Base-by-base conservation (phyloP, 371 early-diverging fungal genomes). In the Lichtheimia ramosa region DNA sequence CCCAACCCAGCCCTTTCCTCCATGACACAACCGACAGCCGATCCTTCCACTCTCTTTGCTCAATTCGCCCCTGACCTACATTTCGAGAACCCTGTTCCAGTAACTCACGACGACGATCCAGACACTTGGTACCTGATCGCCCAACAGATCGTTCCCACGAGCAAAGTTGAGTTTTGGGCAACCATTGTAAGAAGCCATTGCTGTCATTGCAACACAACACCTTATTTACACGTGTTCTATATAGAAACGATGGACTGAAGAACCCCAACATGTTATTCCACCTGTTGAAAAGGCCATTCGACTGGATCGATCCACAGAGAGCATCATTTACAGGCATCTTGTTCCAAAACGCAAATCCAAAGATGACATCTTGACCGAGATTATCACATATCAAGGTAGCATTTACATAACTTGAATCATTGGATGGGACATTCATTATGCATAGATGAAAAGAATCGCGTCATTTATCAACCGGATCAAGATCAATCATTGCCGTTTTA, bases 261-360 rank as follows among this genome's bases (percentile, higher is more conserved):
- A 87, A 34, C 86, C 89, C 2, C 83, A 88, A 27, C 69, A 74
- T 34, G 73, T 86, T n/a, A 88, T 89, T 24, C 91, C 91, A 7
- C 91, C 91, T 0, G 64, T 91, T 16, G 74, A 83, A 48, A 75
- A 71, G 34, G 84, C 86, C 3, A 82, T 83, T 14, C 39, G 51
- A 7, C 46, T 39, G 2, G 46, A 5, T 46, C 51, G 16, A 50
- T 53, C 5, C 14, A 25, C 14, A 1, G 42, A 51, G 13, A 20
- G n/a, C 10, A 24, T 43, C n/a, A 51, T 58, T 14, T 46, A 27
- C 14, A 49, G 59, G 15, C 43, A 40, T 0, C n/a, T 58, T 14
- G 50, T 58, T 18, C 59, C 91, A 0, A 91, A 87, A 62, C 88
- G 91, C 6, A 79, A 79, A 51, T 63, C 77, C 42, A 84, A 84